Evolutionary conservation across 1,284 basidiomycete species (phyloP), one percentile per base, ranked within the genome.

Genomic region (Pseudozyma tsukubaensis): DNA sequence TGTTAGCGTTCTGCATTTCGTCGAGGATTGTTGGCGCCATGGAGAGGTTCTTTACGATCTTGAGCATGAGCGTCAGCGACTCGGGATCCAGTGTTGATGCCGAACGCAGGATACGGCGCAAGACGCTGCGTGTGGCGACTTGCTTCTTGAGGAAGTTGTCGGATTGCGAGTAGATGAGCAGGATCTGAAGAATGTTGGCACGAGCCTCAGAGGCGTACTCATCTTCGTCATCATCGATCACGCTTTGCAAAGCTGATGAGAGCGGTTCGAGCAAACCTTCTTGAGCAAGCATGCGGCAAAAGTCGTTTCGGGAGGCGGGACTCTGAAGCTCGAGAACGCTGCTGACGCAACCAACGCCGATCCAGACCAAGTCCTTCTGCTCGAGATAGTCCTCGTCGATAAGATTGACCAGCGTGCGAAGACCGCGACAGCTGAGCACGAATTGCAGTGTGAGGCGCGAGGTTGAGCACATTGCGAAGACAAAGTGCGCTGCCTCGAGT

Each of bases 231-330:
- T 89, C 91, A 4, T 89, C 89, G 87, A 95, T 92, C 58, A 97
- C 92, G 76, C 93, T 92, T 56, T 96, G 87, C 42, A 99, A 85
- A 0, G 95, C 94, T 0, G 92, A 91, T 0, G 94, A 94, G 1
- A 99, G 86, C 0, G 96, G 96, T 76, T 97, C 95, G 39, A 97
- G 87, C 6, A 98, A 87, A 16, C 95, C 95, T 85, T 97, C 96
- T 24, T 94, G 89, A 35, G 97, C 94, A 86, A 98, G 95, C 92
- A 98, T 97, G 16, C 96, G 90, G 83, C 95, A 98, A 83, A 98
- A 97, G 85, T 98, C 96, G 83, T 96, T 97, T 81, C 97, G 93
- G 9, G 94, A 95, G 9, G 94, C 97, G 1, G 95, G 93, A 52
- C 92, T 94, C 85, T 88, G 87, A 21, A 98, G 88, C 76, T 98